phyloP scores from a whole-genome alignment of 73 alveolate genomes.

The Stentor roeselii region DNA sequence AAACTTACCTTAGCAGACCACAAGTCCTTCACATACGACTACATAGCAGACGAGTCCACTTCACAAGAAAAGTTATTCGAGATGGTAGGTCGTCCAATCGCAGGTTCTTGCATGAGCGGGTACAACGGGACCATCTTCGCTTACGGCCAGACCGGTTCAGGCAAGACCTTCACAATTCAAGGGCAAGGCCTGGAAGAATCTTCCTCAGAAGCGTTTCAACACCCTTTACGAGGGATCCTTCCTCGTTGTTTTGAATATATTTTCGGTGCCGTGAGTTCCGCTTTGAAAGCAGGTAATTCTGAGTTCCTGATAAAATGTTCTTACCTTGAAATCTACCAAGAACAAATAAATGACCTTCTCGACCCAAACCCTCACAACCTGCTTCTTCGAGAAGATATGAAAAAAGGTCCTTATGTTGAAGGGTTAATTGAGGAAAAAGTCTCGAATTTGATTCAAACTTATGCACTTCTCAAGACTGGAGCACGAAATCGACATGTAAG shows the following conservation, averaged over 20 bases:
- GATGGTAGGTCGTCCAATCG: slow-evolving; percentile 67
- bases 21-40: slow-evolving; percentile 63
- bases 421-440: slow-evolving; percentile 74
- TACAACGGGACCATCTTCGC: slow-evolving; percentile 95
- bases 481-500: slow-evolving; percentile 80
- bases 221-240: slow-evolving; percentile 61
- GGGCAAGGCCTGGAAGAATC: slow-evolving; percentile 51
- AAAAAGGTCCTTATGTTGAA: slow-evolving; percentile 74
- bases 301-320: slow-evolving; percentile 56
- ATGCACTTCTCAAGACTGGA: slow-evolving; percentile 67
- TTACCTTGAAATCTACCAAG: slow-evolving; percentile 74
- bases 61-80: slow-evolving; percentile 72
- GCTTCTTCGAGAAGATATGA: slow-evolving; percentile 64
- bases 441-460: slow-evolving; percentile 51
- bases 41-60: slow-evolving; percentile 70
- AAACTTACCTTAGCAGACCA: slow-evolving; percentile 30
- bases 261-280: slow-evolving; percentile 61
- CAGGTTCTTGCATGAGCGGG: slow-evolving; percentile 81
- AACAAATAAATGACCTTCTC: slow-evolving; percentile 74
- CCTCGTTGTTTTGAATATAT: slow-evolving; percentile 69
- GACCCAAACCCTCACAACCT: slow-evolving; percentile 46
- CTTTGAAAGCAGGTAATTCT: slow-evolving; percentile 29
- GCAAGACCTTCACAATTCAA: slow-evolving; percentile 94
- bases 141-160: slow-evolving; percentile 98
- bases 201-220: not conserved